Conservation (phyloP, 2,329 filamentous ascomycete species). For the Fusarium armeniacum region DNA sequence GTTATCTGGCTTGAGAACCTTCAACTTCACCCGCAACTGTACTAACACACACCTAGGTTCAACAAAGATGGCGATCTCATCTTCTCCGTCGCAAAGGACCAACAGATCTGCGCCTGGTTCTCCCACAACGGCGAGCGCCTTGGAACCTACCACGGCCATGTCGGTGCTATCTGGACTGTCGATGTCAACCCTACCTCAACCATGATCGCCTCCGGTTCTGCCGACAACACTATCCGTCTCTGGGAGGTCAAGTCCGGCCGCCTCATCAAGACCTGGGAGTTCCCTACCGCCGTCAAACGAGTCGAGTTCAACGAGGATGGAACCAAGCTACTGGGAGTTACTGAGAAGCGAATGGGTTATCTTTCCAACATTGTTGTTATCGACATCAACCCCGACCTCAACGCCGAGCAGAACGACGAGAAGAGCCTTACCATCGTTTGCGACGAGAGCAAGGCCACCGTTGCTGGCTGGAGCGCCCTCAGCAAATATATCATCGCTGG, state of each 20-base stretch:
- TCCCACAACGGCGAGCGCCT: constrained; percentile 98
- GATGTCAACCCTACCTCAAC: constrained; percentile 94
- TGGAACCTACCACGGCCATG: constrained; percentile 96
- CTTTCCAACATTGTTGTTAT: constrained; percentile 94
- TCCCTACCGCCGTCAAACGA: constrained; percentile 95
- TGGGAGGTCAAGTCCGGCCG: constrained; percentile 97
- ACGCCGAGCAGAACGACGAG: constrained; percentile 88
- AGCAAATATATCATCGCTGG: constrained; percentile 97
- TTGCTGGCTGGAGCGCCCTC: constrained; percentile 95
- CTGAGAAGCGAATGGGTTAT: constrained; percentile 98
- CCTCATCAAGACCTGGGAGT: constrained; percentile 97
- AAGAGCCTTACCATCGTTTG: constrained; percentile 89
- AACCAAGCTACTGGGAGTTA: constrained; percentile 89
- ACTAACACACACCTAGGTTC: constrained; percentile 68
- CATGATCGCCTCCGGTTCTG: constrained; percentile 93
- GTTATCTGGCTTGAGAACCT: constrained; percentile 6
- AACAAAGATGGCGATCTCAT: constrained; percentile 96
- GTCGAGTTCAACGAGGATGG: constrained; percentile 98
- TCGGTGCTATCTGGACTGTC: constrained; percentile 98
- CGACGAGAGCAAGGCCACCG: constrained; percentile 95
- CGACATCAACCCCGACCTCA: constrained; percentile 86
- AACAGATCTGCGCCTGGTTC: constrained; percentile 97
- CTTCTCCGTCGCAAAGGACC: constrained; percentile 96
- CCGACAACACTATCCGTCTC: constrained; percentile 97
- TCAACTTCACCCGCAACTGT: constrained; percentile 23